Percentiles rank a stretch among this genome's conserved stretches.
phyloP scores from a whole-genome alignment of 2,329 filamentous ascomycete genomes.

The Talaromyces atroroseus region DNA sequence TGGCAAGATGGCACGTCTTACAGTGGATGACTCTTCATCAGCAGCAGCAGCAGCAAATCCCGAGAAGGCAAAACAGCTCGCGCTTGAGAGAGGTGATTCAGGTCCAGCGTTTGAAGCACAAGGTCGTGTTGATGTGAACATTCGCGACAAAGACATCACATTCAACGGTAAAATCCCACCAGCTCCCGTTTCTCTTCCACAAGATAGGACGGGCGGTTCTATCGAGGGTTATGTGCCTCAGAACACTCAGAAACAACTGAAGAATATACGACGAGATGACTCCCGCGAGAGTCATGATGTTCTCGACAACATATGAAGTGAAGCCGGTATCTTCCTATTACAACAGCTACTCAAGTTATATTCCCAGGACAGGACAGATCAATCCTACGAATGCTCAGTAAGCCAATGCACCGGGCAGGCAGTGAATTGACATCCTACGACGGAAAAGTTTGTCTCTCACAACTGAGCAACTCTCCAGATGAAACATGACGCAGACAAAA shows the following conservation, averaged over 20 bases:
- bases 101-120: conserved; percentile 19
- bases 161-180: conserved; percentile 14
- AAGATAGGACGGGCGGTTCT: conserved; percentile 32
- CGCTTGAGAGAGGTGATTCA: conserved; percentile 32
- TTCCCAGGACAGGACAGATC: neutral
- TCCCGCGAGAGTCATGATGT: conserved; percentile 50
- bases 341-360: conserved; percentile 10
- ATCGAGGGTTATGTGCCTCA: conserved; percentile 39
- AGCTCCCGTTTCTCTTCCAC: conserved; percentile 29
- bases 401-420: neutral
- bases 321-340: conserved; percentile 15
- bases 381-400: neutral
- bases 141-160: conserved; percentile 26
- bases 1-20: conserved; percentile 21
- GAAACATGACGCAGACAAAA: neutral
- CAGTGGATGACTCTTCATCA: conserved; percentile 20
- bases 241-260: conserved; percentile 3
- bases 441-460: neutral
- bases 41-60: neutral
- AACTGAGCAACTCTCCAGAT: neutral
- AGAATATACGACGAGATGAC: conserved; percentile 35
- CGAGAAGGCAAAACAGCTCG: conserved; percentile 25
- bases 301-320: conserved; percentile 34
- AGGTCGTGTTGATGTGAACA: conserved; percentile 29
- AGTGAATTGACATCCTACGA: neutral